phyloP scores from a whole-genome alignment of 2,329 filamentous ascomycete genomes.

The Claviceps pazoutovae region DNA sequence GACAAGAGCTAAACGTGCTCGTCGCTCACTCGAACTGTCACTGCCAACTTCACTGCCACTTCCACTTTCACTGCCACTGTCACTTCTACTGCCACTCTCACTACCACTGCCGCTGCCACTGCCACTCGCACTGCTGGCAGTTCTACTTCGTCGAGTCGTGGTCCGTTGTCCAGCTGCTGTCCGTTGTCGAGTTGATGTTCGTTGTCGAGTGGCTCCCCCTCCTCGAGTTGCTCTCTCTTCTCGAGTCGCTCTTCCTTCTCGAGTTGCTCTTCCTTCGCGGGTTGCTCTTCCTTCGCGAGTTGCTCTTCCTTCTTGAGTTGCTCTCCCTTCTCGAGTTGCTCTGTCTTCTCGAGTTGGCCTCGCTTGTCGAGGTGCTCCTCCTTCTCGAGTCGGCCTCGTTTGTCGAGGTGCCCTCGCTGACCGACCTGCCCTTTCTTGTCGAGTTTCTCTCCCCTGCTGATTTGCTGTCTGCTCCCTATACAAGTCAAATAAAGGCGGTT shows the following conservation, averaged over 20 bases:
- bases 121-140: too few relatives aligned
- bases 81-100: neutral
- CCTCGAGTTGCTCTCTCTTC: too few relatives aligned
- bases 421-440: too few relatives aligned
- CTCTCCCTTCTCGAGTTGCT: conserved; percentile 23
- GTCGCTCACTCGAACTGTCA: conserved; percentile 2
- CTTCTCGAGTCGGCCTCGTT: conserved; percentile 32
- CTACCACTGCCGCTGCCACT: too few relatives aligned
- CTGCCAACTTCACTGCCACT: neutral
- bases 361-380: too few relatives aligned
- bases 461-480: conserved; percentile 32
- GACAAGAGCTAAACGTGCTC: neutral
- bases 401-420: conserved; percentile 12
- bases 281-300: conserved; percentile 27
- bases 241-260: too few relatives aligned
- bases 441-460: conserved; percentile 18
- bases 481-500: conserved; percentile 44
- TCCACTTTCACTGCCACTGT: neutral
- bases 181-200: conserved; percentile 18
- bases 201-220: too few relatives aligned
- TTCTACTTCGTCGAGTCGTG: too few relatives aligned
- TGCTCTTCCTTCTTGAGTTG: conserved; percentile 5
- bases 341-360: conserved; percentile 25
- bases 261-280: conserved; percentile 18
- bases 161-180: conserved; percentile 29